Base-by-base conservation (phyloP, 371 early-diverging fungal species). In the Lichtheimia corymbifera region DNA sequence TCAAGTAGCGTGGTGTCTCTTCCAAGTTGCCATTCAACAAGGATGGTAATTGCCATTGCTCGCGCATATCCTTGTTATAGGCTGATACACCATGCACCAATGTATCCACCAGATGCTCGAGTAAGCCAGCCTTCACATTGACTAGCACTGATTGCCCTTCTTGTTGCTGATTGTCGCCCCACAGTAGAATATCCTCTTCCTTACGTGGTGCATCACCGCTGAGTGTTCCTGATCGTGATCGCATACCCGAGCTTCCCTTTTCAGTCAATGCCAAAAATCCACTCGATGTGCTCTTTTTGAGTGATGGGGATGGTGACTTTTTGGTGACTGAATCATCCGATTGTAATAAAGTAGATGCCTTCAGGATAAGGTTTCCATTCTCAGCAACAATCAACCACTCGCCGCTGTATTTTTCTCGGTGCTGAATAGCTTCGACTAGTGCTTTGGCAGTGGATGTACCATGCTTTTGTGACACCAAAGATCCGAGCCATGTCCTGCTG, bases 71-170 rank as follows among this genome's bases (percentile, higher is more conserved):
- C 5, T 76, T 71, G 18, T 58, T 72, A 53, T 75, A 80, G 13
- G 62, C 67, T 12, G 72, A 65, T 3, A 86, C 65, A 4, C 89
- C 87, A 62, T 74, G 64, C 0, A 87, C 70, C 13, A 85, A 65
- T 0, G 80, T 71, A 28, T 87, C 83, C 28, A 86, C 69, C 14
- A 89, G 57, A 2, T 71, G 64, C 18, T 82, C 81, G 14, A 86
- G 55, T n/a, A 72, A 59, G 1, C 84, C 89, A 2, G 82, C 80
- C 30, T 82, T 82, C 13, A 89, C 78, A 24, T 76, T 62, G 4
- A 79, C 76, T 3, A 71, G 24, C 13, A 56, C 9, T 45, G 47
- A 15, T 47, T 51, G 7, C 20, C 22, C 50, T 49, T 42, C 43
- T 7, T 35, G 12, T 20, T 44, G 44, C n/a, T 55, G 15, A 44